Base-by-base conservation (phyloP, 768 basidiomycete genomes). In the Suillus ampliporus region DNA sequence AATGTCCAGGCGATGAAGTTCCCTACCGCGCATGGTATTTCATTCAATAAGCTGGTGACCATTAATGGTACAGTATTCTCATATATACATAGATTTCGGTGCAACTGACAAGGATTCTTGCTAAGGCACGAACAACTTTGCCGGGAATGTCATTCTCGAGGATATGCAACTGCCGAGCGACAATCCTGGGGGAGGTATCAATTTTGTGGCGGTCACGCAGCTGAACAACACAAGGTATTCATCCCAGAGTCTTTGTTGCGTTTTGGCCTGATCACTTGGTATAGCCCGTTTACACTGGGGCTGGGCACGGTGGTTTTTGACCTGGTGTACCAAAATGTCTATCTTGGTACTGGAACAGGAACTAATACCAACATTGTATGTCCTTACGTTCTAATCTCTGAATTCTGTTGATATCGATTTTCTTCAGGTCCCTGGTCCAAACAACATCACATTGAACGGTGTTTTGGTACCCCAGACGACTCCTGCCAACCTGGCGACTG, bases 131-230 rank as follows among this genome's bases (percentile, higher is more conserved):
- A 79, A 88, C 64, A 86, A 80, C 69, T 91, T 91, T 70, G 69
- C 79, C n/a, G 80, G 82, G 19, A 80, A 83, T 70, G 84, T 89
- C 46, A 61, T 71, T 23, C 76, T 92, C 23, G 72, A 80, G 59
- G 84, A 90, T 61, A 80, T 91, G 57, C 82, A 84, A 67, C 77
- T 92, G 14, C 90, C 90, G 0, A 84, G 85, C 48, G 89, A 91
- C 68, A 82, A 84, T 72, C 85, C 88, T 13, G 78, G 76, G 0
- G 89, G 89, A 57, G 90, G 90, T 26, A 89, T 92, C 65, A 75
- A 89, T 70, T 90, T 90, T 65, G 68, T 82, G 31, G 82, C 88
- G 19, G 77, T 83, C 17, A 90, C 85, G 1, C 70, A 78, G 46
- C 71, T 91, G 54, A 80, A 69, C 38, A 90, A 90, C 68, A 77